Evolutionary conservation across 2,329 filamentous ascomycete genomes (phyloP).

Genomic region (Polytolypa hystricis): DNA sequence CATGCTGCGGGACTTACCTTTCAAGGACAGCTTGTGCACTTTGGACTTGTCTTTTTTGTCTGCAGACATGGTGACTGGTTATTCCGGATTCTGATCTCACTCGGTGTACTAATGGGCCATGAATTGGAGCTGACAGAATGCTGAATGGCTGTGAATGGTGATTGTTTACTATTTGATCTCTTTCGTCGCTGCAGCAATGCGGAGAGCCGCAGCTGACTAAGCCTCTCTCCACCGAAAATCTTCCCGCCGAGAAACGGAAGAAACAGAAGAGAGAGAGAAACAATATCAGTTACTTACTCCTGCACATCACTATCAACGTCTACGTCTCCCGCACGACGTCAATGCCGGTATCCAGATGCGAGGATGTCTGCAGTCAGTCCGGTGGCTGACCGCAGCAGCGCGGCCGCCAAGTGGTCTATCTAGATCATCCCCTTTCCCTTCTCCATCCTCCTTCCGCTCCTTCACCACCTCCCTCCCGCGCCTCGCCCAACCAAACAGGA

Average conservation of each 20-base stretch:
- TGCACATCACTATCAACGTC: background rate
- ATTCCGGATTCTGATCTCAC: too few relatives aligned
- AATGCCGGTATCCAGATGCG: conserved; percentile 30
- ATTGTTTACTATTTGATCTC: conserved; percentile 29
- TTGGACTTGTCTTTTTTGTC: conserved; percentile 64
- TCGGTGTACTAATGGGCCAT: too few relatives aligned
- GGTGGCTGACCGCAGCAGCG: conserved; percentile 34
- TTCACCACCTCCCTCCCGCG: conserved; percentile 20
- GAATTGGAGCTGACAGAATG: background rate
- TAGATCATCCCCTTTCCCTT: conserved; percentile 17
- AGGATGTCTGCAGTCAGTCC: conserved; percentile 37
- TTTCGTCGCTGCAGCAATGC: conserved; percentile 28
- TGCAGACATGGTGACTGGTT: conserved; percentile 30
- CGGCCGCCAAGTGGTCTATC: conserved; percentile 22
- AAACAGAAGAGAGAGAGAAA: too few relatives aligned
- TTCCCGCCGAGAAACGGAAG: background rate
- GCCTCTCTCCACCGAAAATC: background rate
- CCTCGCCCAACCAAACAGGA: conserved; percentile 14
- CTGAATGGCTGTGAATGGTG: conserved; percentile 7
- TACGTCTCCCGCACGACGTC: conserved; percentile 2
- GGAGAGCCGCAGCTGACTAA: background rate
- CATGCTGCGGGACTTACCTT: too few relatives aligned
- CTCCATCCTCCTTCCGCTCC: conserved; percentile 16
- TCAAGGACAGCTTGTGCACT: conserved; percentile 81
- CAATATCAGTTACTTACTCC: background rate